Percentiles rank a stretch among this genome's conserved stretches.
These are phyloP conservation scores for Plectosphaerella cucumerina DNA, from an alignment of 2,329 filamentous ascomycete genomes.

Conservation along the genomic window DNA sequence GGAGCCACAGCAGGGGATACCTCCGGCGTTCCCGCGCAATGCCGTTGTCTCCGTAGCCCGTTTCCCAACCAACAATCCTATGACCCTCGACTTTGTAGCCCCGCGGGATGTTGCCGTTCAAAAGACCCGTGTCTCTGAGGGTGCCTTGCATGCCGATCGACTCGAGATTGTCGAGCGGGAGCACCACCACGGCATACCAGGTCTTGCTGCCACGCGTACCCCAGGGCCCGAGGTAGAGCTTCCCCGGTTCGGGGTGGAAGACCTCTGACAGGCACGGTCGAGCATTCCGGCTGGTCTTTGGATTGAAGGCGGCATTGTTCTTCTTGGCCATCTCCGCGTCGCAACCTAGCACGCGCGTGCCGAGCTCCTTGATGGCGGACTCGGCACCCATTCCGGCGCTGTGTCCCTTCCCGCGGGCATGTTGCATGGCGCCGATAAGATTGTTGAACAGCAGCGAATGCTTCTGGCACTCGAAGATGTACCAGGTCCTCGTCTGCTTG, in stretches of 20 bases:
- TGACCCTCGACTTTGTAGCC: not conserved
- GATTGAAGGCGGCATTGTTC: not conserved
- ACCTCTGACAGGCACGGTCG: not conserved
- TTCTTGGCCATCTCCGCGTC: not conserved
- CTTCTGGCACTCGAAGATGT: not conserved
- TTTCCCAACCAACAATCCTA: not conserved
- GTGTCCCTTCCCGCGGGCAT: not conserved
- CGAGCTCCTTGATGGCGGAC: not conserved
- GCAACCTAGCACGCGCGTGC: not conserved
- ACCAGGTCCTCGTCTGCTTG: not conserved
- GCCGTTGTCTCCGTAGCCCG: not conserved
- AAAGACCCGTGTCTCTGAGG: not conserved
- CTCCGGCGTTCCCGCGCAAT: not conserved
- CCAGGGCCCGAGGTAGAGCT: not conserved
- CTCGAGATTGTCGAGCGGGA: not conserved
- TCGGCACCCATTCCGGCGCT: not conserved
- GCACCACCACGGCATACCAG: constrained; percentile 1
- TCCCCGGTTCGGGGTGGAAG: not conserved
- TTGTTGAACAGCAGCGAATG: not conserved
- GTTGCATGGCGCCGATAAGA: not conserved
- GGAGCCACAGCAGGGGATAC: not conserved
- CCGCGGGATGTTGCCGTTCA: not conserved
- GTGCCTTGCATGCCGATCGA: not conserved
- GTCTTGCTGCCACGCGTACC: not conserved
- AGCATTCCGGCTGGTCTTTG: not conserved